Evolutionary conservation across 192 early-diverging fungal genomes (phyloP), one percentile per base, ranked within the genome.

Genomic region (Coemansia sp.): DNA sequence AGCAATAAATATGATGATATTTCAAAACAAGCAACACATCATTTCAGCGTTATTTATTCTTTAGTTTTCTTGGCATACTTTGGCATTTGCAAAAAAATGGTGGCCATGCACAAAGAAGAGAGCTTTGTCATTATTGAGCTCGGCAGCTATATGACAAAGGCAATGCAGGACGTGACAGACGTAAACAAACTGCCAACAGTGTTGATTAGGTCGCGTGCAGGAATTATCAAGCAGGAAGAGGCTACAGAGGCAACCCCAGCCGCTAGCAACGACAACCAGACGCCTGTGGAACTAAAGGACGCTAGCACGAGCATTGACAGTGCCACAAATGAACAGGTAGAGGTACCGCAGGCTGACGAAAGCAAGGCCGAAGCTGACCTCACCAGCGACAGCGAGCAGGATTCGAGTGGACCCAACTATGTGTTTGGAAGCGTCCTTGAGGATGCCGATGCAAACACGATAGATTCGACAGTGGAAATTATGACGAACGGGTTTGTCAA

Each of bases 101-200:
- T 64, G 25, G 55, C 73, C 53, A 54, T 60, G 21, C 65, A 88
- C 57, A 80, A 77, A 51, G 94, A 96, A 71, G 88, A 88, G 49
- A 91, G 86, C 69, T 90, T 90, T 72, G 83, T 98, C 23, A 90
- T 96, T 14, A 87, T 98, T 59, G 92, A 96, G 81, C 84, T 90
- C 26, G 94, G 96, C 50, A 90, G 90, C 52, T 84, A 84, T 65
- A 80, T 60, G 22, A 90, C 89, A n/a, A 92, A 88, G 67, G 91
- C 90, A 14, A 89, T 91, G 49, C 84, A 85, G 57, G 86, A 87
- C 68, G 84, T 85, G 37, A 72, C 84, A 14, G 96, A 98, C 57
- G 90, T 91, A 16, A 88, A 89, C 69, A 84, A 86, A 43, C 69
- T 80, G 6, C 91, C 93, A 6, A 70, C 72, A n/a, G 82, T 90